phyloP scores from a whole-genome alignment of 2,329 filamentous ascomycete genomes.

The Colletotrichum liriopes region DNA sequence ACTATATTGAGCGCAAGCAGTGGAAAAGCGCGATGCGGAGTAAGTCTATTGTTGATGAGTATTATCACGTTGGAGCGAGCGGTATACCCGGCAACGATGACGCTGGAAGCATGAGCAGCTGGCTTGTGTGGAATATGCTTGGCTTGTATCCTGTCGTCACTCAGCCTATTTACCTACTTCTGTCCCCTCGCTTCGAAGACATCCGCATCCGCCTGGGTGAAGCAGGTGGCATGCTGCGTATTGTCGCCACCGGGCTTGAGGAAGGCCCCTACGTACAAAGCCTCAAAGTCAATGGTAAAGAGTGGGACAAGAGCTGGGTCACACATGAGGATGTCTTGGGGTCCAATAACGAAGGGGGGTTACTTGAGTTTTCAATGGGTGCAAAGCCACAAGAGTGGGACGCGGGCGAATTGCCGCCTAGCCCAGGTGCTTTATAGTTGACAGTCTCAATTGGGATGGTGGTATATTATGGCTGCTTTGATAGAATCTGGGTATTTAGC shows the following conservation, averaged over 20 bases:
- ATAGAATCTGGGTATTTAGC: no score
- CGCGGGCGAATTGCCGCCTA: constrained; percentile 65
- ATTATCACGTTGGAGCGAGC: constrained; percentile 61
- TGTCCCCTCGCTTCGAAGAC: constrained; percentile 64
- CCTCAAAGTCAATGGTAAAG: constrained; percentile 66
- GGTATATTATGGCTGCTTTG: neutral
- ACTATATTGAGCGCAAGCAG: constrained; percentile 66
- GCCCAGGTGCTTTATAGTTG: constrained; percentile 53
- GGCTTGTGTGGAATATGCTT: constrained; percentile 70
- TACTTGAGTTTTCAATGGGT: constrained; percentile 64
- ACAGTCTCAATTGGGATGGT: neutral
- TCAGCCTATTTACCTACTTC: constrained; percentile 70
- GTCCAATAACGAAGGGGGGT: constrained; percentile 56
- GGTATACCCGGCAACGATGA: constrained; percentile 73
- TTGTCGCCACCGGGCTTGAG: constrained; percentile 61
- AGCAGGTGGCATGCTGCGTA: constrained; percentile 55
- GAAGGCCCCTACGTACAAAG: constrained; percentile 65
- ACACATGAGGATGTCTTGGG: constrained; percentile 64
- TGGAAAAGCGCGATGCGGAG: constrained; percentile 66
- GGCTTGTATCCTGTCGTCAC: constrained; percentile 71
- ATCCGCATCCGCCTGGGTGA: constrained; percentile 65
- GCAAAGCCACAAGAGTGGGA: constrained; percentile 54
- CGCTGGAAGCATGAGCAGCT: constrained; percentile 73
- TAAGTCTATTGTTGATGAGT: constrained; percentile 63
- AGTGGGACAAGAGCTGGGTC: constrained; percentile 70